These are phyloP conservation scores for Suillus clintonianus DNA, from an alignment of 768 basidiomycete species.

Conservation along the genomic window DNA sequence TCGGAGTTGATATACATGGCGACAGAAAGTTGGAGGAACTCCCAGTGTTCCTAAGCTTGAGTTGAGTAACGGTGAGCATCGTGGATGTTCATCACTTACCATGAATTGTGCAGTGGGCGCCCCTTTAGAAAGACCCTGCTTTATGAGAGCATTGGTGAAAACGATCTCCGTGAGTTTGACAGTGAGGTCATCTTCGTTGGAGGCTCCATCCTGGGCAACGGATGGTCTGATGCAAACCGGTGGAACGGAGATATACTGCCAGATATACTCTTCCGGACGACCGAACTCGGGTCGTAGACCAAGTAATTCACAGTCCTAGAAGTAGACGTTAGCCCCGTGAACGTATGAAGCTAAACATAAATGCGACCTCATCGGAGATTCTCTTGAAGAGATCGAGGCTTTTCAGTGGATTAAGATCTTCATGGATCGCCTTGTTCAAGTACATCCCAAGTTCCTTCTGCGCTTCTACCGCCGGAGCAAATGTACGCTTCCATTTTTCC, in stretches of 20 bases:
- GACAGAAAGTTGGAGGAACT: conserved; percentile 90
- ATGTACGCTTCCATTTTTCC: conserved; percentile 84
- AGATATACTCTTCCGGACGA: conserved; percentile 94
- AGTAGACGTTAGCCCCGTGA: conserved; percentile 5
- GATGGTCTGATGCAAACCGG: conserved; percentile 97
- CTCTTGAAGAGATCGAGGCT: conserved; percentile 89
- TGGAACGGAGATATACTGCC: conserved; percentile 98
- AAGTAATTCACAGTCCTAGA: conserved; percentile 90
- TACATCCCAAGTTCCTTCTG: conserved; percentile 86
- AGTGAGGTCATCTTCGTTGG: conserved; percentile 97
- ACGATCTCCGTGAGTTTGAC: conserved; percentile 98
- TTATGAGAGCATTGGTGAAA: conserved; percentile 90
- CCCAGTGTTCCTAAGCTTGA: conserved; percentile 87
- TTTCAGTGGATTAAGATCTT: conserved; percentile 94
- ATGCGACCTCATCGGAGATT: conserved; percentile 83
- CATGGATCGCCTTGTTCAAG: conserved; percentile 83
- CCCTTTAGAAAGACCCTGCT: conserved; percentile 86
- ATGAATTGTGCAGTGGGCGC: conserved; percentile 87
- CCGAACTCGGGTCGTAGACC: conserved; percentile 88
- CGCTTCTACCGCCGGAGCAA: conserved; percentile 77
- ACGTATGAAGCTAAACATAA: neutral
- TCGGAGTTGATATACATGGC: conserved; percentile 99
- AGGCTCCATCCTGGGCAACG: conserved; percentile 96
- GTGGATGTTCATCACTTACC: conserved; percentile 42
- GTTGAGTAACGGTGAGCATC: conserved; percentile 5